Percentiles rank a stretch among this genome's conserved stretches.
Evolutionary conservation across 805 yeast genomes (phyloP).

Genomic region (Candida pini): DNA sequence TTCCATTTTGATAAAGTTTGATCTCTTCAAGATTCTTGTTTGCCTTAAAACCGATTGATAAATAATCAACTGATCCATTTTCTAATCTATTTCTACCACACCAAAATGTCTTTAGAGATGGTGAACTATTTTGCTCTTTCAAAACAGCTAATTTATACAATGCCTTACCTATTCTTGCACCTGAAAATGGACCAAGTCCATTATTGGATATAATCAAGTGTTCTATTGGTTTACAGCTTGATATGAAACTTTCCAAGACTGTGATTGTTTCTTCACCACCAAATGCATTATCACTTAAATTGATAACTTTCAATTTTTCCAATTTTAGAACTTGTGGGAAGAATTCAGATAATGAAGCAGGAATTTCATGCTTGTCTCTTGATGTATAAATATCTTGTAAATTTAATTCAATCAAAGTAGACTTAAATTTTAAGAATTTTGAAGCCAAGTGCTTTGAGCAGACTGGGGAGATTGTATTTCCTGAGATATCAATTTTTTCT

Average conservation of each 20-base stretch:
- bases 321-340: conserved; percentile 69
- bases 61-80: conserved; percentile 83
- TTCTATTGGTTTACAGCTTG: conserved; percentile 71
- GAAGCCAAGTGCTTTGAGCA: conserved; percentile 72
- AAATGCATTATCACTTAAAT: conserved; percentile 92
- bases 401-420: conserved; percentile 60
- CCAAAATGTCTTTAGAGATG: conserved; percentile 71
- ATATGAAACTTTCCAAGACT: conserved; percentile 73
- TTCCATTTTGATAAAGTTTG: conserved; percentile 92
- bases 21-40: conserved; percentile 59
- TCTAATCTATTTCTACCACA: conserved; percentile 98
- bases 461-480: conserved; percentile 91
- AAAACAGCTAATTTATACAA: conserved; percentile 67
- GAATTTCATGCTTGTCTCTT: conserved; percentile 90
- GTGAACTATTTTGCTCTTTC: conserved; percentile 24
- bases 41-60: conserved; percentile 79
- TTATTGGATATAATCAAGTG: conserved; percentile 89
- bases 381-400: conserved; percentile 95
- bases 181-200: conserved; percentile 98
- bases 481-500: conserved; percentile 72
- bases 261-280: conserved; percentile 97
- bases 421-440: conserved; percentile 36
- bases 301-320: conserved; percentile 63
- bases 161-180: conserved; percentile 88
- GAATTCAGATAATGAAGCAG: conserved; percentile 66